Percentiles rank a stretch among this genome's conserved stretches.
phyloP scores from a whole-genome alignment of 2,329 filamentous ascomycete species.

The Ophiostoma triangulosporum region DNA sequence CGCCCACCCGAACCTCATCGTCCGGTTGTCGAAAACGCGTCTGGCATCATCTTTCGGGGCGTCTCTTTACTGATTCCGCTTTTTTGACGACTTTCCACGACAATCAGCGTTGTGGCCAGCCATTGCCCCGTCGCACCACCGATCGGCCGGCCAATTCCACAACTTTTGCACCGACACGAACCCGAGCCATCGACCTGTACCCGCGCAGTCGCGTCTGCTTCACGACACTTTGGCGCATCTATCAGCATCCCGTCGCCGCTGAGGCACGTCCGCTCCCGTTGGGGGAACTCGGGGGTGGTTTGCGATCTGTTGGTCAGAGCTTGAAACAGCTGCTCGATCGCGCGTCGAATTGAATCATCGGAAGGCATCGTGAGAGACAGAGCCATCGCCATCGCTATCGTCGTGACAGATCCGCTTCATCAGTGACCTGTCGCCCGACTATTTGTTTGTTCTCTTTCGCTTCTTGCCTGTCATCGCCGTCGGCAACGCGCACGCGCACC shows the following conservation, averaged over 20 bases:
- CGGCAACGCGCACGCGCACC: not conserved
- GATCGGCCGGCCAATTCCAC: not conserved
- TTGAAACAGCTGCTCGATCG: not conserved
- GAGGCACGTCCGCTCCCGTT: conserved; percentile 20
- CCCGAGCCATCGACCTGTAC: conserved; percentile 10
- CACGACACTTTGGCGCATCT: conserved; percentile 30
- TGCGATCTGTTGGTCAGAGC: conserved; percentile 1
- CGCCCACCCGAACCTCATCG: conserved; percentile 26
- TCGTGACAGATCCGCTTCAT: not conserved
- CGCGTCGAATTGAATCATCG: not conserved
- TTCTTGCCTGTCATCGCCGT: not conserved
- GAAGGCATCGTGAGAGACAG: not conserved
- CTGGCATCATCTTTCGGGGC: conserved; percentile 24
- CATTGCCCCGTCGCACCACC: not conserved
- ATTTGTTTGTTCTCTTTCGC: not conserved
- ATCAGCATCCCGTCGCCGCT: conserved; percentile 21
- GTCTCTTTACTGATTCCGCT: conserved; percentile 15
- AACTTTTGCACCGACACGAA: not conserved
- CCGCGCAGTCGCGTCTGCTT: conserved; percentile 16
- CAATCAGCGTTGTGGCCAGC: conserved; percentile 11
- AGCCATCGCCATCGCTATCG: not conserved
- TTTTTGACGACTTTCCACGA: conserved; percentile 8
- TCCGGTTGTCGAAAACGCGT: conserved; percentile 30
- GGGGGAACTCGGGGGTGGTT: conserved; percentile 23
- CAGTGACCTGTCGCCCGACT: not conserved